Evolutionary conservation across 202 grass and related monocot species (phyloP).

Genomic region (Brachypodium distachyon): DNA sequence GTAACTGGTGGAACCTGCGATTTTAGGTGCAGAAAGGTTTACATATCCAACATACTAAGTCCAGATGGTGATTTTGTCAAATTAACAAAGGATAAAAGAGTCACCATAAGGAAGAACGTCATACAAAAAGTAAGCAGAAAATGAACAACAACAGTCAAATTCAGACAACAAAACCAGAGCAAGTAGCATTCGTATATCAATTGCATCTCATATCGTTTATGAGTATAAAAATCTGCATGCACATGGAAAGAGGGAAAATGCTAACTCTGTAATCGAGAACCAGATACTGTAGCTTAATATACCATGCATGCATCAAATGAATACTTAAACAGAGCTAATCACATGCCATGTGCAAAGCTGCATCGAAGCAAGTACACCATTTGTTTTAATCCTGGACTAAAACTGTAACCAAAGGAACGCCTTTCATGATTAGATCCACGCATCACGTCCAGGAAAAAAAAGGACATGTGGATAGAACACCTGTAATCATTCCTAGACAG

Average conservation of each 20-base stretch:
- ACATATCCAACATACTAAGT: background rate
- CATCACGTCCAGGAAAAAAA: slow-evolving; percentile 13
- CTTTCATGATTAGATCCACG: slow-evolving; percentile 50
- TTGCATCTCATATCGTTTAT: background rate
- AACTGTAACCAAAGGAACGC: slow-evolving; percentile 18
- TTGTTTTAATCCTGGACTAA: slow-evolving; percentile 6
- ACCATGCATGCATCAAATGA: background rate
- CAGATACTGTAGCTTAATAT: slow-evolving; percentile 21
- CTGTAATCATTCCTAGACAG: slow-evolving; percentile 35
- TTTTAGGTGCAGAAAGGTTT: background rate
- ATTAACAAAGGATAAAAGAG: background rate
- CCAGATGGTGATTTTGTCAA: background rate
- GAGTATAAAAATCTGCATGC: background rate
- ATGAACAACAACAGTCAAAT: background rate
- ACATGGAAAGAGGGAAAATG: slow-evolving; percentile 22
- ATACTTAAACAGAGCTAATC: slow-evolving; percentile 14
- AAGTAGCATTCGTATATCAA: background rate
- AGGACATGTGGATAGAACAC: slow-evolving; percentile 33
- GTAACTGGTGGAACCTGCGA: slow-evolving; percentile 78
- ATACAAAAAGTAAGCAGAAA: background rate
- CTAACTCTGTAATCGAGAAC: slow-evolving; percentile 28
- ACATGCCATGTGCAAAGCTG: slow-evolving; percentile 41
- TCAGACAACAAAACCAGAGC: background rate
- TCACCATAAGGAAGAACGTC: background rate
- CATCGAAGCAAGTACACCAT: background rate